Evolutionary conservation across 495 filamentous ascomycete genomes (phyloP), one percentile per base, ranked within the genome.

Genomic region (Bacidia gigantensis): DNA sequence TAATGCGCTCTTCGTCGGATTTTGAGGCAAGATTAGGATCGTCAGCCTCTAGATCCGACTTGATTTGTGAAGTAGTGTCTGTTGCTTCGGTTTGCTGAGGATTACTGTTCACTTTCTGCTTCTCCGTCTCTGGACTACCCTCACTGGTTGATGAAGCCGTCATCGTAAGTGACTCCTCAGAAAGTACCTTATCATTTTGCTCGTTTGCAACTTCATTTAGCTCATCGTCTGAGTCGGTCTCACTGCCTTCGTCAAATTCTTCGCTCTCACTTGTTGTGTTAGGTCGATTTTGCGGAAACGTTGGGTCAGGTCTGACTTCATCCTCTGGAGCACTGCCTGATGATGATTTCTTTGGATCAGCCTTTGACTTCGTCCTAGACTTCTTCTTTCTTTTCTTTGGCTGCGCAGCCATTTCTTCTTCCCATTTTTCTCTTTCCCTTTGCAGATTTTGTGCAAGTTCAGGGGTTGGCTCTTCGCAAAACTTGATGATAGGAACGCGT

Each of bases 401-500:
- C n/a, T n/a, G n/a, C 17, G 52, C 44, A 26, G 53, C 53, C 22
- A 29, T 49, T 29, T 59, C 62, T 18, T 57, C 70, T 49, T 81
- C 81, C 77, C 82, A 84, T 55, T 78, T 82, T 20, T 61, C 55
- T 26, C 81, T 71, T 48, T 77, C 79, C 29, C 74, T 69, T n/a
- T 70, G 51, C 2, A 87, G 68, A 14, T 67, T 69, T 2, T 55
- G 38, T 14, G 69, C 67, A 14, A 87, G 70, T 21, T 73, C 63
- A 3, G 64, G 58, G 0, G 70, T 69, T 3, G 84, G 84, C 51
- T 73, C 76, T 60, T 88, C 75, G 65, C 83, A 88, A 26, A 93
- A 67, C 57, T 87, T 87, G 60, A 93, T 80, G 51, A 92, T 89
- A 21, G 87, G 87, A 25, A 89, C 80, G 55, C 86, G 74, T 7